phyloP scores from a whole-genome alignment of 352 stramenopile species.

The Achlya hypogyna region DNA sequence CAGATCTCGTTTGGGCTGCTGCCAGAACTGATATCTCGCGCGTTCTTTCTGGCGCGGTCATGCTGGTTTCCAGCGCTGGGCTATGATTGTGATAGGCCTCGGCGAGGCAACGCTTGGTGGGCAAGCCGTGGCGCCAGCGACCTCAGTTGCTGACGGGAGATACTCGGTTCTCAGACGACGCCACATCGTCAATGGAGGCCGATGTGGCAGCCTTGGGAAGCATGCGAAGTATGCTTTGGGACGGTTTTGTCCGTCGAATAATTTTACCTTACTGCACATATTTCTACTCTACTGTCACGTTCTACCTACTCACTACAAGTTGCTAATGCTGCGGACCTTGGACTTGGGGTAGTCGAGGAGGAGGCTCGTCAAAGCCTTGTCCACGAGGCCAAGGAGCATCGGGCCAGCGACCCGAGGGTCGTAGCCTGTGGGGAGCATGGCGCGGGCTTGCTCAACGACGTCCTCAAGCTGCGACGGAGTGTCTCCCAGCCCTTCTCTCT shows the following conservation, averaged over 20 bases:
- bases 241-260: not conserved
- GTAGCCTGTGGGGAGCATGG: constrained; percentile 26
- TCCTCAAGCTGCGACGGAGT: constrained; percentile 68
- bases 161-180: no score
- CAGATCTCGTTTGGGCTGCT: no score
- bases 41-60: no score
- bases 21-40: no score
- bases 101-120: no score
- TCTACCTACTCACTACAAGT: constrained; percentile 29
- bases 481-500: constrained; percentile 74
- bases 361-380: constrained; percentile 31
- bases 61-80: no score
- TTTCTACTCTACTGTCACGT: not conserved
- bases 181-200: not conserved
- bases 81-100: no score
- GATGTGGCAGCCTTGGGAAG: not conserved
- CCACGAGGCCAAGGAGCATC: constrained; percentile 42
- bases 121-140: no score
- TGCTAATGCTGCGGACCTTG: constrained; percentile 84
- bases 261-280: not conserved
- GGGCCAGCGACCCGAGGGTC: constrained; percentile 28
- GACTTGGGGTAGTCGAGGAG: constrained; percentile 65
- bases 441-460: constrained; percentile 39
- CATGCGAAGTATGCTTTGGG: not conserved
- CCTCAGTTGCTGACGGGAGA: no score